These are phyloP conservation scores for Chlamydomonas incerta DNA, from an alignment of 139 green algal species.

Conservation along the genomic window DNA sequence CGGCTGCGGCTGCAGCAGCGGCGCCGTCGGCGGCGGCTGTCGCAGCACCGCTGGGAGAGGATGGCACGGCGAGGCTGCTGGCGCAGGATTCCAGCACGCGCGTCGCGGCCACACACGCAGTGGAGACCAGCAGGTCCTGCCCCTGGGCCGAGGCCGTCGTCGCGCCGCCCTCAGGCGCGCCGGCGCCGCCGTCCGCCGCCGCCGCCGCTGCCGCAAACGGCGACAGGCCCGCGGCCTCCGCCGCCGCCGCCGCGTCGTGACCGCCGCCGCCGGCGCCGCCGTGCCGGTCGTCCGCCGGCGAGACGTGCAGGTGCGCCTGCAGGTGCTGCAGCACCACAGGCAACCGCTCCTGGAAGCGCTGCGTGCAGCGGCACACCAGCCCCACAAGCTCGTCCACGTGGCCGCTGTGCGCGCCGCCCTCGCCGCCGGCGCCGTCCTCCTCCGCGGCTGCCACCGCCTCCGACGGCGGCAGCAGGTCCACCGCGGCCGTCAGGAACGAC, in stretches of 20 bases:
- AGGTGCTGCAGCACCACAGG: constrained; percentile 38
- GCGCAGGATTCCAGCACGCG: constrained; percentile 32
- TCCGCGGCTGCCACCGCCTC: background rate
- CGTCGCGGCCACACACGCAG: constrained; percentile 31
- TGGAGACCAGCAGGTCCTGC: constrained; percentile 38
- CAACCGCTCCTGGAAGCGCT: constrained; percentile 41
- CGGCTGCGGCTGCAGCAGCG: background rate
- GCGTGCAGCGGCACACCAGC: constrained; percentile 34
- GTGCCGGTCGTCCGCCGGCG: too few species aligned
- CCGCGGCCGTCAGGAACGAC: constrained; percentile 25
- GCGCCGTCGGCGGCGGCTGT: background rate
- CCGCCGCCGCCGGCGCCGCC: background rate
- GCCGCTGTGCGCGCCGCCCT: background rate
- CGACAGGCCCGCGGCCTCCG: background rate
- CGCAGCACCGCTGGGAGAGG: background rate
- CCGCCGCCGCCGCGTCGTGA: background rate
- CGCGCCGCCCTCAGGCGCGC: background rate
- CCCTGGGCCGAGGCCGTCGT: background rate
- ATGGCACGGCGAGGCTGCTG: background rate
- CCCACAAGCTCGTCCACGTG: constrained; percentile 42
- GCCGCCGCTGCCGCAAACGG: too few species aligned
- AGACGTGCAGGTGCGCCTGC: constrained; percentile 25
- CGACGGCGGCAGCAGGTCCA: constrained; percentile 15
- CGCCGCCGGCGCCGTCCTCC: background rate
- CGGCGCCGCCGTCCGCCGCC: background rate